phyloP scores from a whole-genome alignment of 2,329 filamentous ascomycete species.

The Stachybotrys elegans region DNA sequence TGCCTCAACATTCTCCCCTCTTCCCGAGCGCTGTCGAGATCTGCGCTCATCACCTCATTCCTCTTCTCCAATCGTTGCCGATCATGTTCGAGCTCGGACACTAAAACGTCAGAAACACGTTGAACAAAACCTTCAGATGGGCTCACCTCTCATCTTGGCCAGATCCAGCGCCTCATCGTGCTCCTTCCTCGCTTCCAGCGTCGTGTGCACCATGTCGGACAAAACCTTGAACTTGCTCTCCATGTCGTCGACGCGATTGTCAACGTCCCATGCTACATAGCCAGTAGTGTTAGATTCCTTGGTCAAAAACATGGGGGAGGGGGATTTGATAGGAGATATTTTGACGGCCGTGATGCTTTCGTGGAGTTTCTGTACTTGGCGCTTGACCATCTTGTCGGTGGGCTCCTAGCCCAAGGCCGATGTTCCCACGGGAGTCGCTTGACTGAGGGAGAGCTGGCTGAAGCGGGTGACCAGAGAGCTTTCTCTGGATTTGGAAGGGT shows the following conservation, averaged over 20 bases:
- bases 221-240: conserved; percentile 69
- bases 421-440: too few relatives aligned
- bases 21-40: conserved; percentile 46
- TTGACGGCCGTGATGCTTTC: conserved; percentile 27
- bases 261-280: conserved; percentile 72
- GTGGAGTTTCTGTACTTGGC: conserved; percentile 26
- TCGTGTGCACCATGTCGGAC: conserved; percentile 65
- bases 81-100: conserved; percentile 43
- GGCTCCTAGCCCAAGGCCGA: conserved; percentile 29
- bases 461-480: conserved; percentile 37
- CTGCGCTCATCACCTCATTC: conserved; percentile 52
- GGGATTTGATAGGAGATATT: conserved; percentile 32
- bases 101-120: conserved; percentile 25
- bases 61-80: conserved; percentile 40
- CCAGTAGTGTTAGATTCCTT: conserved; percentile 66
- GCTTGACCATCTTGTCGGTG: conserved; percentile 21
- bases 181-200: conserved; percentile 61
- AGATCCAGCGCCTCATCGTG: conserved; percentile 70
- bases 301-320: conserved; percentile 55
- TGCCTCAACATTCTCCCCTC: conserved; percentile 28
- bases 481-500: conserved; percentile 32
- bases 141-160: conserved; percentile 70
- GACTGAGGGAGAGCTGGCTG: conserved; percentile 33
- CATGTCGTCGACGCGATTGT: conserved; percentile 69
- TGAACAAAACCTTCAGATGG: conserved; percentile 2